phyloP scores from a whole-genome alignment of 1,139 yeast species.

The Suhomyces choctaworum region DNA sequence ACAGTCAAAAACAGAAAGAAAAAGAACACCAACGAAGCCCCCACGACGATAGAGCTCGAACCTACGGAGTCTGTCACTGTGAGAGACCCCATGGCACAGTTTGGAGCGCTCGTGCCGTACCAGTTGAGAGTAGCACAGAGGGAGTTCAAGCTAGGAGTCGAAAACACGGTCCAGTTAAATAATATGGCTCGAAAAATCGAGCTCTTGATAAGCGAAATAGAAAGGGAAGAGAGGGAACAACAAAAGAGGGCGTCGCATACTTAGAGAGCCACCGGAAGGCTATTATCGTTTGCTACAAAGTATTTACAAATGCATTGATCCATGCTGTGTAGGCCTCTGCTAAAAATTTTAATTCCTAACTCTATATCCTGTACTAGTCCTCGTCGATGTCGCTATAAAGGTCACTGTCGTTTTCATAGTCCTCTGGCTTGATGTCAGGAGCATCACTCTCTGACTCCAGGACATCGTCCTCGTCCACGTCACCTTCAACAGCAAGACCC shows the following conservation, averaged over 20 bases:
- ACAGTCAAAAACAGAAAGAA: constrained; percentile 2
- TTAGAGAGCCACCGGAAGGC: too few species aligned
- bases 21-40: constrained; percentile 1
- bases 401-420: constrained; percentile 51
- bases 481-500: constrained; percentile 25
- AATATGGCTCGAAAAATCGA: constrained; percentile 28
- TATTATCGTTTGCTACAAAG: too few species aligned
- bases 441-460: constrained; percentile 26
- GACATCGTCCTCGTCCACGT: constrained; percentile 19
- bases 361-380: too few species aligned
- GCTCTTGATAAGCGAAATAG: constrained; percentile 10
- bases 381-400: constrained; percentile 39
- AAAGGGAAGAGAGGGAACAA: too few species aligned
- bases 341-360: too few species aligned
- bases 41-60: neutral
- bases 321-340: too few species aligned
- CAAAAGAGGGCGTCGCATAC: too few species aligned
- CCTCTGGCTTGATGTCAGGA: constrained; percentile 42
- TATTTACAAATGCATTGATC: too few species aligned
- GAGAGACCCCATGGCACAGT: constrained; percentile 48
- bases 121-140: constrained; percentile 43
- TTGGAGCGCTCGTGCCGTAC: constrained; percentile 51
- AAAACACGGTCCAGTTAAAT: constrained; percentile 26
- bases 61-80: neutral
- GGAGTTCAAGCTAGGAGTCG: constrained; percentile 34